phyloP scores from a whole-genome alignment of 495 filamentous ascomycete species.

The Talaromyces proteolyticus region DNA sequence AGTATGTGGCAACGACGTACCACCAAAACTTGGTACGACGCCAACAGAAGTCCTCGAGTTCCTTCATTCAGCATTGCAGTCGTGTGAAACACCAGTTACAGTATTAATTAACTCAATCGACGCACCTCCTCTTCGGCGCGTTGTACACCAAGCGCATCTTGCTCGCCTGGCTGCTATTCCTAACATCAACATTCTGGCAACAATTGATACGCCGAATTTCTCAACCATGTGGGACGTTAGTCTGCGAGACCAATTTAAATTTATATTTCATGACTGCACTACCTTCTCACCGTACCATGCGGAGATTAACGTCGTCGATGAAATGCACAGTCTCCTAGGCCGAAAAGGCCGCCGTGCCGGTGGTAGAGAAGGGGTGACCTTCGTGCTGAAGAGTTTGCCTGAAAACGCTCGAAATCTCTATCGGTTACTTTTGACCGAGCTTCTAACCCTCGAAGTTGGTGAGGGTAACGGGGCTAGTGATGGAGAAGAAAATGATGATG shows the following conservation, averaged over 20 bases:
- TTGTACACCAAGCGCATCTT: conserved; percentile 63
- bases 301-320: conserved; percentile 70
- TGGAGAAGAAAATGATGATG: conserved; percentile 25
- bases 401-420: conserved; percentile 89
- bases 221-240: conserved; percentile 84
- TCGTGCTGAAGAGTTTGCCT: conserved; percentile 81
- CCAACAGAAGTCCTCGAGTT: conserved; percentile 61
- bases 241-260: conserved; percentile 70
- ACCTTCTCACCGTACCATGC: conserved; percentile 79
- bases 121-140: conserved; percentile 65
- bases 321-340: conserved; percentile 79
- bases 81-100: conserved; percentile 43
- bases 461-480: conserved; percentile 42
- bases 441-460: conserved; percentile 57
- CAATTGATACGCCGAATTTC: conserved; percentile 82
- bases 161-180: conserved; percentile 71
- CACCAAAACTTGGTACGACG: conserved; percentile 52
- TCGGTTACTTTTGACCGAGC: conserved; percentile 73
- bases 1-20: conserved; percentile 49
- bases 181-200: conserved; percentile 68
- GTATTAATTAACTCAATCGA: conserved; percentile 86
- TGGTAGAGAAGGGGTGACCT: conserved; percentile 87
- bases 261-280: conserved; percentile 89
- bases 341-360: conserved; percentile 75
- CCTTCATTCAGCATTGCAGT: conserved; percentile 52